Evolutionary conservation across 805 yeast species (phyloP).

Genomic region (Limtongia smithiae): DNA sequence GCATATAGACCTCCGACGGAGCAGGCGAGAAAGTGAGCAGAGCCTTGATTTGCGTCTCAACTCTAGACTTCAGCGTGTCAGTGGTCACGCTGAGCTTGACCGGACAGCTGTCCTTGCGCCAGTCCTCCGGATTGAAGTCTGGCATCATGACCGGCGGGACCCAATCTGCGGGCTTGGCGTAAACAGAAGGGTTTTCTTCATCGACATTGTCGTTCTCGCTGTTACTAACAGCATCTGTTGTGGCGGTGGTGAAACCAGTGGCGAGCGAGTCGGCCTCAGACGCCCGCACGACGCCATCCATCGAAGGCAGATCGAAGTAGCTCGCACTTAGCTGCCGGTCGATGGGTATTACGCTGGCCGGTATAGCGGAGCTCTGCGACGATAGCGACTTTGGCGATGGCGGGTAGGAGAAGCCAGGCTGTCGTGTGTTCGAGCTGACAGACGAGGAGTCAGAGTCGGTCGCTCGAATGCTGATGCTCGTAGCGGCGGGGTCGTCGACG

Average conservation of each 20-base stretch:
- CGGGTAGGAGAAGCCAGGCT: constrained; percentile 6
- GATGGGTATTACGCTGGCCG: too few relatives aligned
- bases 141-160: constrained; percentile 22
- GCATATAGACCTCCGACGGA: constrained; percentile 68
- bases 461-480: constrained; percentile 4
- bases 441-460: constrained; percentile 8
- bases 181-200: background rate
- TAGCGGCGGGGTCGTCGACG: background rate
- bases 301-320: too few relatives aligned
- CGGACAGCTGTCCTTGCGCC: constrained; percentile 32
- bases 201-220: too few relatives aligned
- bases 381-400: constrained; percentile 13
- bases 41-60: constrained; percentile 91
- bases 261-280: background rate
- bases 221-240: too few relatives aligned
- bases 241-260: too few relatives aligned
- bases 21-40: constrained; percentile 67
- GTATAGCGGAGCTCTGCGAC: constrained; percentile 5
- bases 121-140: constrained; percentile 26
- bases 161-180: constrained; percentile 22
- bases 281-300: too few relatives aligned
- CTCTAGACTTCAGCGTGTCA: constrained; percentile 80
- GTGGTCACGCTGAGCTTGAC: constrained; percentile 44
- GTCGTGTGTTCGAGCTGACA: too few relatives aligned
- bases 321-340: too few relatives aligned